Conservation (phyloP, 2,329 filamentous ascomycete genomes). For the Pyrenophora graminea region DNA sequence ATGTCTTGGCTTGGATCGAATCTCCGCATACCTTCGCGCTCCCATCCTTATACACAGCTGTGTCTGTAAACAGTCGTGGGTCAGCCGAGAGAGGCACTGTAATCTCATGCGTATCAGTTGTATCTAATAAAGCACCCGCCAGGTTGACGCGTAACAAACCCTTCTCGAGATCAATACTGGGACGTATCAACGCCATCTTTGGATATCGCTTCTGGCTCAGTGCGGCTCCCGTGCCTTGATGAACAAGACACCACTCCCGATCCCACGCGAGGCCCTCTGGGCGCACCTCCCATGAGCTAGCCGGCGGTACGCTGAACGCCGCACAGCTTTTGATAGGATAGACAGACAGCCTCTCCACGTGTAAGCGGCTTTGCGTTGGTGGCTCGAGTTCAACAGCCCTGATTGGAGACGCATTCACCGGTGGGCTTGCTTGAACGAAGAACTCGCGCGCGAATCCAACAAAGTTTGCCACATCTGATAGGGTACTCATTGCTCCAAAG, state of each 20-base stretch:
- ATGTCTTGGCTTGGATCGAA: constrained; percentile 69
- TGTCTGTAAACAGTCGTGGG: constrained; percentile 59
- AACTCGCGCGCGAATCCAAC: constrained; percentile 66
- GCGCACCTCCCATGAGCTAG: constrained; percentile 72
- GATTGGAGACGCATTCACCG: constrained; percentile 23
- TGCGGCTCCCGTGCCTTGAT: constrained; percentile 80
- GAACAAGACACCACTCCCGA: constrained; percentile 92
- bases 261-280: constrained; percentile 90
- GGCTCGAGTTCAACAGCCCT: constrained; percentile 25
- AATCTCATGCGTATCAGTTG: constrained; percentile 42
- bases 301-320: constrained; percentile 70
- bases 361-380: constrained; percentile 39
- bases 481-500: constrained; percentile 85
- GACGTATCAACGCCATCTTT: constrained; percentile 81
- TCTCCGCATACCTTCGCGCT: constrained; percentile 83
- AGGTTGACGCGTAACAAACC: constrained; percentile 68
- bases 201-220: constrained; percentile 89
- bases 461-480: constrained; percentile 73
- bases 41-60: constrained; percentile 47
- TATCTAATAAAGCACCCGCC: constrained; percentile 43
- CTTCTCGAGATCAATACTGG: constrained; percentile 69
- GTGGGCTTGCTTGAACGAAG: constrained; percentile 44
- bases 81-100: constrained; percentile 68
- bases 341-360: constrained; percentile 60
- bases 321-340: constrained; percentile 96